These are phyloP conservation scores for Aspergillus incahuasiensis DNA, from an alignment of 495 filamentous ascomycete species.

Conservation along the genomic window DNA sequence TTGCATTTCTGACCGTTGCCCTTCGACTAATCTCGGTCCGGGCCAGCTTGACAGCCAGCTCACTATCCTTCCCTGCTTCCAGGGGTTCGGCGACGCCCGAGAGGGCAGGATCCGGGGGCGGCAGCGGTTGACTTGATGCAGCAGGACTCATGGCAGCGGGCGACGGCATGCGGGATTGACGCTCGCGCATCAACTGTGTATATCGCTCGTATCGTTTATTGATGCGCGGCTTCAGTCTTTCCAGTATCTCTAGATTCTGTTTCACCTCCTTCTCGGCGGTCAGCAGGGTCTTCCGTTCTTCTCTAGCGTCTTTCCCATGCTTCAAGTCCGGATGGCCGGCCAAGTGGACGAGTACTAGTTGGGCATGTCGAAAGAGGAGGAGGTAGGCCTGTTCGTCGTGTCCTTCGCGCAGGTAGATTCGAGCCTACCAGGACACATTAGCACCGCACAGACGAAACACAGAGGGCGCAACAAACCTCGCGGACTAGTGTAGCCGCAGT, in stretches of 20 bases:
- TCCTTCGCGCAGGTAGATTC: slow-evolving; percentile 78
- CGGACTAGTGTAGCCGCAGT: slow-evolving; percentile 71
- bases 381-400: slow-evolving; percentile 85
- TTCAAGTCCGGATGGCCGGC: slow-evolving; percentile 55
- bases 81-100: slow-evolving; percentile 47
- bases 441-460: background rate
- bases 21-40: slow-evolving; percentile 68
- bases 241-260: slow-evolving; percentile 53
- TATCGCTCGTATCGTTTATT: slow-evolving; percentile 60
- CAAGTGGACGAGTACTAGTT: slow-evolving; percentile 60
- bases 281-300: slow-evolving; percentile 43
- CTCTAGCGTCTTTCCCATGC: slow-evolving; percentile 43
- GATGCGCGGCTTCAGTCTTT: slow-evolving; percentile 62
- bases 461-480: slow-evolving; percentile 53
- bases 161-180: slow-evolving; percentile 33
- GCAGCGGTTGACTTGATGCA: slow-evolving; percentile 15
- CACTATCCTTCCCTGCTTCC: slow-evolving; percentile 64
- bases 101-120: slow-evolving; percentile 35
- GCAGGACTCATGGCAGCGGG: slow-evolving; percentile 11
- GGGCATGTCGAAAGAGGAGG: slow-evolving; percentile 75
- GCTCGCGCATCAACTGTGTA: slow-evolving; percentile 49
- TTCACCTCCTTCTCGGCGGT: slow-evolving; percentile 52
- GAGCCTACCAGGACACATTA: slow-evolving; percentile 44
- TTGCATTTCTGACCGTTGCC: slow-evolving; percentile 53
- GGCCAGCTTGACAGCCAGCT: slow-evolving; percentile 74